These are phyloP conservation scores for Curvularia sp. DNA, from an alignment of 2,329 filamentous ascomycete genomes.

Conservation along the genomic window DNA sequence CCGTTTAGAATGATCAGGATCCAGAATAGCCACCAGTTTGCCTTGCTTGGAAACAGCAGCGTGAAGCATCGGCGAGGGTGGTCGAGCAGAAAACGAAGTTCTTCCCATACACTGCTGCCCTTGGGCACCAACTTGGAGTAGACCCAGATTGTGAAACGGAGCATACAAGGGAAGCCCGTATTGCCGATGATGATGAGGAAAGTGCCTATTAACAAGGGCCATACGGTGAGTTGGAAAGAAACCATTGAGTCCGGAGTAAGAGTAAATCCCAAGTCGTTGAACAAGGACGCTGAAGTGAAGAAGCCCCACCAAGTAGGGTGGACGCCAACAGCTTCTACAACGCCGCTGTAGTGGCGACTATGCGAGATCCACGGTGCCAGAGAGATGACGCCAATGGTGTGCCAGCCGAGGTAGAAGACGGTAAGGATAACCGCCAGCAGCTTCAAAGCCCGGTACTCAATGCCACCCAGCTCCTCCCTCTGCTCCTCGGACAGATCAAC, in stretches of 20 bases:
- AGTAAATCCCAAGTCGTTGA: conserved; percentile 95
- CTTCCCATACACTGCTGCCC: conserved; percentile 81
- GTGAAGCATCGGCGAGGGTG: conserved; percentile 97
- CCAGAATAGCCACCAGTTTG: conserved; percentile 95
- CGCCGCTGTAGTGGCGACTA: conserved; percentile 62
- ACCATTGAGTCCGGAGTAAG: conserved; percentile 93
- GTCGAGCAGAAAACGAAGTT: conserved; percentile 87
- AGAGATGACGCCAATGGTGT: conserved; percentile 75
- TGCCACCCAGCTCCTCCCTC: conserved; percentile 91
- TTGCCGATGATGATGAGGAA: conserved; percentile 95
- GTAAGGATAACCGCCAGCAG: conserved; percentile 80
- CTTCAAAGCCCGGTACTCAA: conserved; percentile 93
- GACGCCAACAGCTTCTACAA: conserved; percentile 69
- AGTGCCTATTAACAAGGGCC: conserved; percentile 76
- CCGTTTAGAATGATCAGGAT: conserved; percentile 83
- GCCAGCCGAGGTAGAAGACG: conserved; percentile 82
- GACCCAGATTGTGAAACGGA: conserved; percentile 91
- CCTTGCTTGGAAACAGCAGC: conserved; percentile 84
- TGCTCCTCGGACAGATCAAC: conserved; percentile 87
- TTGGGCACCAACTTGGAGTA: conserved; percentile 70
- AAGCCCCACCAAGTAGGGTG: conserved; percentile 88
- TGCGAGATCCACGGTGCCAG: conserved; percentile 82
- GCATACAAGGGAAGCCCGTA: conserved; percentile 92
- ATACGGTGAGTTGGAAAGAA: conserved; percentile 79
- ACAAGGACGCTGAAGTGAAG: conserved; percentile 85